These are phyloP conservation scores for Jacaranda mimosifolia DNA, from an alignment of 257 asterid species.

Conservation along the genomic window DNA sequence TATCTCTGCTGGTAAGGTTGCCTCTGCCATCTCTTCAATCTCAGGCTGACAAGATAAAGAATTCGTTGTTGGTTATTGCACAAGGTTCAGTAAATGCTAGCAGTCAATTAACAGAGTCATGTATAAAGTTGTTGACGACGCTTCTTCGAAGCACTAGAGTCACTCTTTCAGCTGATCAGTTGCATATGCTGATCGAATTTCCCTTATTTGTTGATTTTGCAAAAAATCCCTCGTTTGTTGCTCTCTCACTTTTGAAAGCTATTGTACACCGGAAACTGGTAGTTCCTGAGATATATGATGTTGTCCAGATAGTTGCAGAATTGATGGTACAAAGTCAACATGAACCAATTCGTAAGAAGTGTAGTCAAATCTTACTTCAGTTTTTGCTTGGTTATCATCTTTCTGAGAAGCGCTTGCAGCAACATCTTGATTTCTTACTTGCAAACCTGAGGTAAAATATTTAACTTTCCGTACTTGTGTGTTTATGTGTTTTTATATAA, in stretches of 20 bases:
- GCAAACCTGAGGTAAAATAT: slow-evolving; percentile 68
- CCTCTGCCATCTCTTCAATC: slow-evolving; percentile 82
- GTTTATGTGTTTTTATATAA: neutral
- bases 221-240: slow-evolving; percentile 73
- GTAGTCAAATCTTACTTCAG: slow-evolving; percentile 82
- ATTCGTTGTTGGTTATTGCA: slow-evolving; percentile 76
- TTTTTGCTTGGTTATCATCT: slow-evolving; percentile 80
- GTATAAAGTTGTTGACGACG: slow-evolving; percentile 72
- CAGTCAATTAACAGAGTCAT: slow-evolving; percentile 80
- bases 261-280: slow-evolving; percentile 76
- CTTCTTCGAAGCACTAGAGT: slow-evolving; percentile 73
- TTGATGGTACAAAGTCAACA: slow-evolving; percentile 87
- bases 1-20: slow-evolving; percentile 69
- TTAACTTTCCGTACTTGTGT: slow-evolving; percentile 22
- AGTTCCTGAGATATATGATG: slow-evolving; percentile 82
- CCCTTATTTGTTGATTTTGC: slow-evolving; percentile 90
- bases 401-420: slow-evolving; percentile 76
- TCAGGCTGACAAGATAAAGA: slow-evolving; percentile 76
- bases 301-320: slow-evolving; percentile 74
- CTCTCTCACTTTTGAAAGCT: slow-evolving; percentile 88
- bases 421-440: slow-evolving; percentile 78
- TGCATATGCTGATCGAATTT: slow-evolving; percentile 82
- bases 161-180: slow-evolving; percentile 78
- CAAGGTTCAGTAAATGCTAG: slow-evolving; percentile 70
- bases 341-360: slow-evolving; percentile 83